Conservation (phyloP, 1,284 basidiomycete genomes). For the Neonothopanus nambi region DNA sequence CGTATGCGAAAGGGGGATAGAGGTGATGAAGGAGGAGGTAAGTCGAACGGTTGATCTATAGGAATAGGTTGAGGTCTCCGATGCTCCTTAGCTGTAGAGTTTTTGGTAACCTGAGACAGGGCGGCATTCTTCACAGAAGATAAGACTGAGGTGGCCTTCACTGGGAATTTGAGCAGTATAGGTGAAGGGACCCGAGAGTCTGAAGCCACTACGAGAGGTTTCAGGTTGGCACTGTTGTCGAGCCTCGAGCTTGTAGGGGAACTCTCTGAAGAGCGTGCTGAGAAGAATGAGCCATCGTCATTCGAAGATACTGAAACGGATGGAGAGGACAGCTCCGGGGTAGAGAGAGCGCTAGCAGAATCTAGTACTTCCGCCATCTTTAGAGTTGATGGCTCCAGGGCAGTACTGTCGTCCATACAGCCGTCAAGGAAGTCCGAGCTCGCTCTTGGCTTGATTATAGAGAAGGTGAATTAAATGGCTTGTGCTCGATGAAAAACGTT, state of each 20-base stretch:
- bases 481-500: no score
- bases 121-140: slow-evolving; percentile 6
- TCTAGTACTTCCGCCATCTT: background rate
- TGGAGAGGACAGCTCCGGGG: slow-evolving; percentile 12
- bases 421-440: no score
- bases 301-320: slow-evolving; percentile 10
- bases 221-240: background rate
- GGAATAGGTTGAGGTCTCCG: slow-evolving; percentile 7
- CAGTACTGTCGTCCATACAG: no score
- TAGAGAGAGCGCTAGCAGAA: slow-evolving; percentile 10
- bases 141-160: background rate
- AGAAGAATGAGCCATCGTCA: slow-evolving; percentile 12
- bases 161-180: background rate
- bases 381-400: background rate
- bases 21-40: background rate
- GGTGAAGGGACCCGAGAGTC: background rate
- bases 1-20: background rate
- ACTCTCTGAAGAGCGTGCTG: slow-evolving; percentile 8
- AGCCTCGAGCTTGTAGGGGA: background rate
- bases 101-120: background rate
- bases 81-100: background rate
- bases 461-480: no score
- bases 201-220: background rate
- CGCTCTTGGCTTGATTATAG: no score
- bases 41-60: slow-evolving; percentile 3